Base-by-base conservation (phyloP, 495 filamentous ascomycete genomes). In the Sordaria brevicollis region DNA sequence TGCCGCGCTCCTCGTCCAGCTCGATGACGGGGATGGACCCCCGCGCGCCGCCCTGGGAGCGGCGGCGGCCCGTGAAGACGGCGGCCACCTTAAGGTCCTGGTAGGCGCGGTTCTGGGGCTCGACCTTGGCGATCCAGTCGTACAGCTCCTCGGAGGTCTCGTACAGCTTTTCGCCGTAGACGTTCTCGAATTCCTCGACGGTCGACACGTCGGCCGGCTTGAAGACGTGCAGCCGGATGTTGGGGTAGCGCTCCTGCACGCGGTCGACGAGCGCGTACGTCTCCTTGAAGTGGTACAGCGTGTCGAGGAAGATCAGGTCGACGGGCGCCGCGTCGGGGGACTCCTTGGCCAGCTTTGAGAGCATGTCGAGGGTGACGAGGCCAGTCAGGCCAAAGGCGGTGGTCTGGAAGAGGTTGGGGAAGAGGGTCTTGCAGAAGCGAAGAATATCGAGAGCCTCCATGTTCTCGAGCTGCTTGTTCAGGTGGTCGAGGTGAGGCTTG, bases 361-460 rank as follows among this genome's bases (percentile, higher is more conserved):
- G 87, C 89, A 99, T 97, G 79, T 99, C 95, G 74, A 97, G 81
- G 69, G 94, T 97, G 65, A 91, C 95, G 31, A 99, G 89, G 65
- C 95, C 95, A 6, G 94, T 96, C 49, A 98, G 84, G 49, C 95
- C 95, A 74, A 99, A 97, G 41, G 95, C 94, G n/a, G 95, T 98
- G 57, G 93, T 94, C 82, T 99, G 95, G 83, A 90, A 98, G 13
- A 99, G 90, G 75, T 89, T 88, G 68, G 95, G 96, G 74, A 99
- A 89, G 69, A 94, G 91, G 66, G 90, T 90, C 77, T 93, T 89
- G 85, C 90, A 93, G 93, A 96, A 97, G 83, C 87, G 89, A 69
- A 99, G 85, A 76, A 98, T 90, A 74, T 96, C 94, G 89, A 81
- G 73, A 36, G 84, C 80, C 72, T 92, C 87, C 75, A 97, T 91